Evolutionary conservation across 148 eudicot genomes (phyloP).

Genomic region (Cornus suecica): DNA sequence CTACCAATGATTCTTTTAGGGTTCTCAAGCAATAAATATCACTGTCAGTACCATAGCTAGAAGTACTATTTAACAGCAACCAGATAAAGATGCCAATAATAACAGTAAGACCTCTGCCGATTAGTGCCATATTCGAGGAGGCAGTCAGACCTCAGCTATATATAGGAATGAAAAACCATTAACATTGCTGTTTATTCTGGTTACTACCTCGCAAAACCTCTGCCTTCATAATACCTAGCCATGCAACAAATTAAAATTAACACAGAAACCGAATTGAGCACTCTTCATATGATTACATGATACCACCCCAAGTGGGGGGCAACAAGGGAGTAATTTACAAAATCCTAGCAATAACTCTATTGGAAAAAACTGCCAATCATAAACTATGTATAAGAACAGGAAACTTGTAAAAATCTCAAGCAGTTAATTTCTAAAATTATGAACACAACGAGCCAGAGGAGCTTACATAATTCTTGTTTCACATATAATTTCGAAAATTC

Average conservation of each 20-base stretch:
- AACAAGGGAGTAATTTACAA: background rate
- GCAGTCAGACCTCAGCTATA: constrained; percentile 9
- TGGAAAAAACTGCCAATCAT: too few relatives aligned
- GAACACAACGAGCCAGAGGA: too few relatives aligned
- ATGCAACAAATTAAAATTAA: background rate
- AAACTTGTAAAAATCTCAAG: too few relatives aligned
- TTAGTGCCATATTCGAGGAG: constrained; percentile 7
- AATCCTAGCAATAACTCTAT: background rate
- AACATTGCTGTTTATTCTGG: background rate
- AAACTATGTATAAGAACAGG: too few relatives aligned
- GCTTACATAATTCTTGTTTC: too few relatives aligned
- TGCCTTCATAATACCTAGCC: background rate
- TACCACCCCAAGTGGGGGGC: background rate
- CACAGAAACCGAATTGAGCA: too few relatives aligned
- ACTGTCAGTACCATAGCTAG: constrained; percentile 24
- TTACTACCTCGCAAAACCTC: background rate
- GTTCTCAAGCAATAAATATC: constrained; percentile 51
- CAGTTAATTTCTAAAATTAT: too few relatives aligned
- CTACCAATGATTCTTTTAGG: constrained; percentile 37
- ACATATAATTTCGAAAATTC: too few relatives aligned
- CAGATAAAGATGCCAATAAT: constrained; percentile 12
- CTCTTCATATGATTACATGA: background rate
- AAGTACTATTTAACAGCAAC: constrained; percentile 16
- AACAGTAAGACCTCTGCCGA: constrained; percentile 12
- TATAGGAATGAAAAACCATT: background rate